These are phyloP conservation scores for Margaritispora aquatica DNA, from an alignment of 495 filamentous ascomycete genomes.

Conservation along the genomic window DNA sequence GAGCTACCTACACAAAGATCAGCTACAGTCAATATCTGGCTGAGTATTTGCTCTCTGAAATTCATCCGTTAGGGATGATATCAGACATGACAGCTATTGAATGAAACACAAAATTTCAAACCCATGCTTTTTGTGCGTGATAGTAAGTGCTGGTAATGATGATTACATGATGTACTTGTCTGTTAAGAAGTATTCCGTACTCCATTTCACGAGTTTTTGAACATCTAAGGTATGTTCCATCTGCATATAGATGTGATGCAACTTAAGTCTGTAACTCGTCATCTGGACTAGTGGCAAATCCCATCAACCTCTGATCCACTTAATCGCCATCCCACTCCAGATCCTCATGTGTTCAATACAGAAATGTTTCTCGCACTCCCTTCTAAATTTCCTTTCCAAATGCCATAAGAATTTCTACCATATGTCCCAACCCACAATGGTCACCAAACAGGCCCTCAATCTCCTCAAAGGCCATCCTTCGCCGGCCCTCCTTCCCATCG, in stretches of 20 bases:
- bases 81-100: neutral
- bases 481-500: slow-evolving; percentile 59
- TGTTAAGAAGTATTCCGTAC: too few species aligned
- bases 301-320: neutral
- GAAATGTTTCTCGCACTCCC: too few species aligned
- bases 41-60: neutral
- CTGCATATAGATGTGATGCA: too few species aligned
- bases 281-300: neutral
- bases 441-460: slow-evolving; percentile 43
- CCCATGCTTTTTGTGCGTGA: neutral
- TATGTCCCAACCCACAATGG: neutral
- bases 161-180: too few species aligned
- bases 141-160: neutral
- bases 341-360: neutral
- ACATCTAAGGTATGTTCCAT: too few species aligned
- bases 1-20: neutral
- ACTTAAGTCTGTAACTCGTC: neutral
- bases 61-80: neutral
- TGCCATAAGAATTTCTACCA: neutral
- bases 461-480: slow-evolving; percentile 68
- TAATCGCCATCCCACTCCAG: neutral
- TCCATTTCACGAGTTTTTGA: too few species aligned
- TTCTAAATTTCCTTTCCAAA: too few species aligned
- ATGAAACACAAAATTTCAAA: neutral
- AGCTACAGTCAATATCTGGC: neutral